Evolutionary conservation across 1,284 basidiomycete genomes (phyloP).

Genomic region (Mycena citricolor): DNA sequence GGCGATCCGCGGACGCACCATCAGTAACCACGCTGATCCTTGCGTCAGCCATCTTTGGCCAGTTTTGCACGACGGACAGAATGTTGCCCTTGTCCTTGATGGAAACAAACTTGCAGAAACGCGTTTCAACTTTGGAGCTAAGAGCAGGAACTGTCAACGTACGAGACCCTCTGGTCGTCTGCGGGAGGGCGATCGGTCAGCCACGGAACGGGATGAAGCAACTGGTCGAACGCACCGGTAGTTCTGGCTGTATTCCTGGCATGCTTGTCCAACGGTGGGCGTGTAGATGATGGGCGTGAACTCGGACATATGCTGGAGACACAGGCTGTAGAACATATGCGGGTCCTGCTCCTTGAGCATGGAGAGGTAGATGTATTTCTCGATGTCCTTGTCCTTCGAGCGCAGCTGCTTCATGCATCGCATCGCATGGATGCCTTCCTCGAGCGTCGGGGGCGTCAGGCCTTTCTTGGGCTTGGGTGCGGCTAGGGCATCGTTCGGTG

Average conservation of each 20-base stretch:
- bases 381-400: constrained; percentile 70
- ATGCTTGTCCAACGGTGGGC: constrained; percentile 84
- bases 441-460: constrained; percentile 61
- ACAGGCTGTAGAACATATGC: constrained; percentile 73
- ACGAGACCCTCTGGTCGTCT: constrained; percentile 78
- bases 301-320: constrained; percentile 68
- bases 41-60: constrained; percentile 73
- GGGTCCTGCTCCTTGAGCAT: constrained; percentile 73
- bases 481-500: constrained; percentile 36
- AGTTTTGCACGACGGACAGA: constrained; percentile 67
- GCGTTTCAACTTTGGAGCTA: background rate
- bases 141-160: constrained; percentile 32
- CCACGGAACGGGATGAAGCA: background rate
- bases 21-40: constrained; percentile 88
- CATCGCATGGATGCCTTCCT: constrained; percentile 52
- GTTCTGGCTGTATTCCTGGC: constrained; percentile 81
- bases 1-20: constrained; percentile 45
- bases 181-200: background rate
- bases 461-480: constrained; percentile 53
- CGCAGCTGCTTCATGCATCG: constrained; percentile 71
- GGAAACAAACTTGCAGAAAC: constrained; percentile 65
- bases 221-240: constrained; percentile 40
- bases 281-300: constrained; percentile 90
- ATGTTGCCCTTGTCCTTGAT: constrained; percentile 85
- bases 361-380: constrained; percentile 82